These are phyloP conservation scores for Priceomyces melissophilus DNA, from an alignment of 805 yeast genomes.

Conservation along the genomic window DNA sequence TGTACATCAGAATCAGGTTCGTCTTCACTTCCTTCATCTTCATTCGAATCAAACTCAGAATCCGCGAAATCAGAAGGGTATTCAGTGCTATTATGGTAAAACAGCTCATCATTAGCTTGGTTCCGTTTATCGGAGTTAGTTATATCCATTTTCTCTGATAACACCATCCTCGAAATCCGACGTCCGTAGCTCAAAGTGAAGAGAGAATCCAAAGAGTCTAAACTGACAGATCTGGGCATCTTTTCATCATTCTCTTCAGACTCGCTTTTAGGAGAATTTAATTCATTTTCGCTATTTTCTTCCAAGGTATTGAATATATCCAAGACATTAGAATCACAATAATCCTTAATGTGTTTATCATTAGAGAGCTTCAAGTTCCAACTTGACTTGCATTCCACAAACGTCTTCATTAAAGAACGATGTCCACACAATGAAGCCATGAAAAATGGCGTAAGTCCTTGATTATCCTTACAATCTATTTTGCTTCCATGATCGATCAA, in stretches of 20 bases:
- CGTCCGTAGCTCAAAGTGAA: conserved; percentile 36
- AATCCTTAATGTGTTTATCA: conserved; percentile 42
- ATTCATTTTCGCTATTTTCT: conserved; percentile 7
- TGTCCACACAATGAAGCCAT: conserved; percentile 78
- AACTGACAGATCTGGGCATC: conserved; percentile 29
- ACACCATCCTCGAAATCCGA: conserved; percentile 40
- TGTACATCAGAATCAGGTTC: conserved; percentile 5
- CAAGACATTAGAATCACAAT: conserved; percentile 43
- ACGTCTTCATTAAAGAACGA: conserved; percentile 57
- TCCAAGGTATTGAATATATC: conserved; percentile 35
- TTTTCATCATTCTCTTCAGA: conserved; percentile 10
- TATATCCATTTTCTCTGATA: conserved; percentile 12
- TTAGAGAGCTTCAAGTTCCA: conserved; percentile 48
- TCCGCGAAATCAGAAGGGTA: conserved; percentile 33
- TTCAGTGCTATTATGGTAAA: conserved; percentile 3
- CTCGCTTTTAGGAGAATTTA: conserved; percentile 1
- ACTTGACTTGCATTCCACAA: conserved; percentile 64
- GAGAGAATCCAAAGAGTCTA: conserved; percentile 40
- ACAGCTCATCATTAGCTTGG: conserved; percentile 5
- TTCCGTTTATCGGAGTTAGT: conserved; percentile 4
- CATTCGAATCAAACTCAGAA: conserved; percentile 24
- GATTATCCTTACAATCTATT: conserved; percentile 68
- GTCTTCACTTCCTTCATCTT: conserved; percentile 13
- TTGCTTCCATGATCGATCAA: conserved; percentile 66
- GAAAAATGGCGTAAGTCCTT: conserved; percentile 85